Base-by-base conservation (phyloP, 345 rosid species). In the Murraya koenigii region DNA sequence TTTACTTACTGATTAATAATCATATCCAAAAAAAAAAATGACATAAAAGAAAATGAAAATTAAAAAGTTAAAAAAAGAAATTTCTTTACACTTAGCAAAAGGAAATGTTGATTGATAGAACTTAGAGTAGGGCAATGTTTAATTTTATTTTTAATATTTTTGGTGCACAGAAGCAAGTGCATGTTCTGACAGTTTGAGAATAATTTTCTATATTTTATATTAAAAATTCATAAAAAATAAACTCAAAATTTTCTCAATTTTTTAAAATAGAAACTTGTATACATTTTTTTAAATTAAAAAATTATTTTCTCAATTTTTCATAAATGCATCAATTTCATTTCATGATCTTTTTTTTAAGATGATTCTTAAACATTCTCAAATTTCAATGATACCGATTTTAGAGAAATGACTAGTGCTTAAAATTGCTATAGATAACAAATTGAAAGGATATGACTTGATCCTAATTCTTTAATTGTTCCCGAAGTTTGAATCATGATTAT, bases 401-500 rank as follows among this genome's bases (percentile, higher is more conserved):
- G 65, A 26, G 19, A 33, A 60, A 8, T 33, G 65, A 26, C 11
- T 60, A 9, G 32, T 60, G 32, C 33, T 26, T 60, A 60, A 60
- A 44, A 44, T 44, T 44, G 1, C 3, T 44, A 3, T 44, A 44
- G 17, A 44, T 11, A 44, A 44, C 1, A 44, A 3, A 44, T 3
- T 44, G 17, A 44, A 44, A 44, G 49, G 49, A 14, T 13, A 44
- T 44, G 17, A 44, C 3, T 44, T 44, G 17, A 44, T 44, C 49
- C 1, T 26, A 69, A 6, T 32, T 39, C 20, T 39, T 74, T 63
- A 44, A 75, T 75, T 32, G 54, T 32, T 63, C 32, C 47, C 60
- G 49, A 32, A 63, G 49, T 49, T 64, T 64, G 70, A 35, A 44
- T 52, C 25, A 65, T 75, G 71, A 75, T 47, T 64, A 49, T 32